Evolutionary conservation across 768 basidiomycete genomes (phyloP).

Genomic region (Kwoniella europaea): DNA sequence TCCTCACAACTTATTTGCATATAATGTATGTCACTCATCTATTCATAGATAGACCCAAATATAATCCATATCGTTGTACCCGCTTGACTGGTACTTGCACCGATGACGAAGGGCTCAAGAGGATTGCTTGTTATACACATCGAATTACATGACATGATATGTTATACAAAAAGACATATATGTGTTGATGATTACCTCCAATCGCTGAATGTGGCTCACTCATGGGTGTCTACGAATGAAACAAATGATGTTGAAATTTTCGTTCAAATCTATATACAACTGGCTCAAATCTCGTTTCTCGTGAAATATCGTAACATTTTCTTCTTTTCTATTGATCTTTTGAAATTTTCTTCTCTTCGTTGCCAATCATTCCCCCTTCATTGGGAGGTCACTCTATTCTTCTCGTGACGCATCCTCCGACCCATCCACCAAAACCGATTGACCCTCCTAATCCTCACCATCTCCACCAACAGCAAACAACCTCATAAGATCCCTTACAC

Average conservation of each 20-base stretch:
- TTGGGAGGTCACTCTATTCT: no score
- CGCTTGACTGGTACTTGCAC: neutral
- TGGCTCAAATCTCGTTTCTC: neutral
- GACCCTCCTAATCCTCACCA: constrained; percentile 11
- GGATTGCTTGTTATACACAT: no score
- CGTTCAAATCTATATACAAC: neutral
- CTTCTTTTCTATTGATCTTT: no score
- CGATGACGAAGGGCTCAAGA: no score
- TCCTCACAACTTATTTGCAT: no score
- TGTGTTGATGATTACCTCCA: neutral
- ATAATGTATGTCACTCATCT: neutral
- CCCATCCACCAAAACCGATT: neutral
- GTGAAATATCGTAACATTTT: no score
- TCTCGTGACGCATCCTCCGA: neutral
- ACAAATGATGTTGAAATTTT: neutral
- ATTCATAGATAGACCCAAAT: neutral
- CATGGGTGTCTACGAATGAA: neutral
- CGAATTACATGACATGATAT: constrained; percentile 3
- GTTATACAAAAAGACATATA: neutral
- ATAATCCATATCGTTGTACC: neutral
- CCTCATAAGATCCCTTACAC: constrained; percentile 42
- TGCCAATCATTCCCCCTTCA: neutral
- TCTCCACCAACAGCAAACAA: constrained; percentile 38
- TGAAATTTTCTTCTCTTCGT: neutral
- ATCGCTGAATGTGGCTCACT: no score